Evolutionary conservation across 768 basidiomycete genomes (phyloP).

Genomic region (Kondoa malvinella): DNA sequence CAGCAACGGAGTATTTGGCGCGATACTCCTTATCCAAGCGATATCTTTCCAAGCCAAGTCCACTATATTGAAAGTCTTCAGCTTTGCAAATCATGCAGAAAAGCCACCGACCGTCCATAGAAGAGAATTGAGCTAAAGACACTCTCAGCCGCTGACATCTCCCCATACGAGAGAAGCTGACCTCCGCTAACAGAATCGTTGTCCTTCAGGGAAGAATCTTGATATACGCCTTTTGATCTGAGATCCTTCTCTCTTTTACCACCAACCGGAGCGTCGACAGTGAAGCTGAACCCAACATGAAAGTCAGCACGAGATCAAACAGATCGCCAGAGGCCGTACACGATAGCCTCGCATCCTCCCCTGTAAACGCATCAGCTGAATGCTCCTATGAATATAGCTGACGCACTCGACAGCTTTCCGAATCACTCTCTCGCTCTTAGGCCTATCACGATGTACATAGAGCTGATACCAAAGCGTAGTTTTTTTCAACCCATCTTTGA

Average conservation of each 20-base stretch:
- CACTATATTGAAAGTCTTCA: slow-evolving; percentile 4
- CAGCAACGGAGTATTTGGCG: slow-evolving; percentile 28
- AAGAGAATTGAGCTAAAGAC: neutral
- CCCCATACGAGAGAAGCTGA: no score
- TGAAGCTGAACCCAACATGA: no score
- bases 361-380: neutral
- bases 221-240: slow-evolving; percentile 4
- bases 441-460: slow-evolving; percentile 21
- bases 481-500: slow-evolving; percentile 6
- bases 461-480: slow-evolving; percentile 14
- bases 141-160: no score
- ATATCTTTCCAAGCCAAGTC: slow-evolving; percentile 31
- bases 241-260: slow-evolving; percentile 23
- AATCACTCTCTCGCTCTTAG: slow-evolving; percentile 21
- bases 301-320: slow-evolving; percentile 26
- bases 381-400: neutral
- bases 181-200: slow-evolving; percentile 4
- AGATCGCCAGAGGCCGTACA: slow-evolving; percentile 31
- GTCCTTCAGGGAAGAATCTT: neutral
- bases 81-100: neutral
- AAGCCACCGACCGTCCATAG: neutral
- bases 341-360: slow-evolving; percentile 25
- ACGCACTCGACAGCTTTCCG: slow-evolving; percentile 23
- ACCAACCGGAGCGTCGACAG: slow-evolving; percentile 7
- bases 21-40: slow-evolving; percentile 29